These are phyloP conservation scores for Haplosporangium gracile DNA, from an alignment of 192 early-diverging fungal genomes.

Conservation along the genomic window DNA sequence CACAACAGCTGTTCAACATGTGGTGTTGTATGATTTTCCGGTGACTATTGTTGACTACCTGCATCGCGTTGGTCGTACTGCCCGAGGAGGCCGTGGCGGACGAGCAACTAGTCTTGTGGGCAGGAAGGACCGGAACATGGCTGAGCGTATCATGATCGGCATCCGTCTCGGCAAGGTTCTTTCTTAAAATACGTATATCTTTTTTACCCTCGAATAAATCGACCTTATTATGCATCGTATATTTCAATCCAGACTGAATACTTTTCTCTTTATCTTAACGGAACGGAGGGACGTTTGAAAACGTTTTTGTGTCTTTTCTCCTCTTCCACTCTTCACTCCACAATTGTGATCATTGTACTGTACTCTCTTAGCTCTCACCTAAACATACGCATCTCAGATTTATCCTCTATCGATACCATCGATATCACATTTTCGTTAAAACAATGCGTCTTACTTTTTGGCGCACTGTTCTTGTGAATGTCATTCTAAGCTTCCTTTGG, in stretches of 20 bases:
- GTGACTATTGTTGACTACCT: constrained; percentile 92
- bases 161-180: constrained; percentile 68
- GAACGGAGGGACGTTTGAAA: not conserved
- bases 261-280: not conserved
- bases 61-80: constrained; percentile 93
- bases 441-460: not conserved
- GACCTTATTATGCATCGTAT: not conserved
- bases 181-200: constrained; percentile 32
- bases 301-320: not conserved
- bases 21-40: constrained; percentile 93
- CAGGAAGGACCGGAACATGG: constrained; percentile 76
- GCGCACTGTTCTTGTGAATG: not conserved
- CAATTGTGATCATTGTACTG: not conserved
- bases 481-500: not conserved
- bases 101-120: constrained; percentile 86
- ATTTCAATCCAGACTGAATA: not conserved
- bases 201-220: too few species aligned
- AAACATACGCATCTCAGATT: not conserved
- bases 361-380: not conserved
- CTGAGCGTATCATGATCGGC: constrained; percentile 72
- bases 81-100: constrained; percentile 83
- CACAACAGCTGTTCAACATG: constrained; percentile 88
- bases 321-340: not conserved
- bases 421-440: not conserved
- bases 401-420: not conserved